Base-by-base conservation (phyloP, 192 early-diverging fungal species). In the Coemansia sp. region DNA sequence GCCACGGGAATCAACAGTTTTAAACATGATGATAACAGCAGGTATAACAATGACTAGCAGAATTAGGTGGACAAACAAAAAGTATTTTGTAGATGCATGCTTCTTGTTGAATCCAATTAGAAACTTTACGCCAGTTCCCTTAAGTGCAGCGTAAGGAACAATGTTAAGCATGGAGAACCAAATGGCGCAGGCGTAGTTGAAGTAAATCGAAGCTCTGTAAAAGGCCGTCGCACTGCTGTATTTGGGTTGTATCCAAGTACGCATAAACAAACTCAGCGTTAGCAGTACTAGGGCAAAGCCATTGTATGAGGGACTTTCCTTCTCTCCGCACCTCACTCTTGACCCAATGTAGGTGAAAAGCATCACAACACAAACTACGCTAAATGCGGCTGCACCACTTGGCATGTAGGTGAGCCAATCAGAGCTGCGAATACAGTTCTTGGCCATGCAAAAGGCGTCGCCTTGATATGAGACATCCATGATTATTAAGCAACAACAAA, bases 181-280 rank as follows among this genome's bases (percentile, higher is more conserved):
- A 38, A 75, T 67, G 4, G 53, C 74, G 3, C 68, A 59, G n/a
- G 47, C 43, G 64, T 75, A 63, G 53, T 74, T 58, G 40, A 69
- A 69, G 38, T 65, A 64, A 20, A 74, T 27, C 2, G 72, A 74
- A 1, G 58, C 66, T 40, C 68, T 68, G 58, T 74, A 74, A 1
- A 61, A 11, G 0, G 34, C 38, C 0, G 20, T 34, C 10, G 45
- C 13, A 45, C 59, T 49, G 44, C 16, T 35, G 1, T 20, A 8
- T n/a, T 49, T 29, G 13, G 16, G 38, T 4, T 35, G n/a, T 4
- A 74, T 3, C n/a, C 41, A 37, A 29, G 56, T 34, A 2, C 72
- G 72, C 45, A 74, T 38, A 5, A 27, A 27, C 2, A 0, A 0
- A 39, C 65, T 63, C 2, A 69, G 0, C 6, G 12, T 3, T 13